Evolutionary conservation across 805 yeast species (phyloP).

Genomic region (Sugiyamaella valdiviana): DNA sequence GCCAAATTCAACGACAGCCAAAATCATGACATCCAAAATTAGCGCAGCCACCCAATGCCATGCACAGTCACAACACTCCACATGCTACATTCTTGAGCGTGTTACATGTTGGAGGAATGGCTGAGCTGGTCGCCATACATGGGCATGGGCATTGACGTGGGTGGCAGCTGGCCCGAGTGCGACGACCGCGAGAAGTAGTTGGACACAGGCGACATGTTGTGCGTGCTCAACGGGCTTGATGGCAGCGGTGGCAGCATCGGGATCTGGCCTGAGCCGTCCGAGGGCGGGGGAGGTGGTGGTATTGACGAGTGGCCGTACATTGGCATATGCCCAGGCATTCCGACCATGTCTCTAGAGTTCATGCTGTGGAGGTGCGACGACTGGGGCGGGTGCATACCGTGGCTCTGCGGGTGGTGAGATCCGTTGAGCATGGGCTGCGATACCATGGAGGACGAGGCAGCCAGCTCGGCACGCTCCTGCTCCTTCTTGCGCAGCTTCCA

Average conservation of each 20-base stretch:
- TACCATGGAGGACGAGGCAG: background rate
- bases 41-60: background rate
- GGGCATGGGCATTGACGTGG: background rate
- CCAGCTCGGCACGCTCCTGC: slow-evolving; percentile 16
- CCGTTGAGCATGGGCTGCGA: background rate
- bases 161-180: background rate
- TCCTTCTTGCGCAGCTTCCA: slow-evolving; percentile 38
- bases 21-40: background rate
- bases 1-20: background rate
- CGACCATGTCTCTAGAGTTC: background rate
- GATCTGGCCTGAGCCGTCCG: too few species aligned
- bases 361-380: background rate
- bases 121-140: background rate
- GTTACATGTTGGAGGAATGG: background rate
- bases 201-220: background rate
- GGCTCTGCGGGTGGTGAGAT: slow-evolving; percentile 6
- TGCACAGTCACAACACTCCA: too few species aligned
- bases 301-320: background rate
- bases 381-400: background rate
- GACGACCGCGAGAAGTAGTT: slow-evolving; percentile 2
- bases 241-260: slow-evolving; percentile 5
- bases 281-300: background rate
- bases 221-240: background rate
- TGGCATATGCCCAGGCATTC: background rate
- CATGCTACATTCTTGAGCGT: too few species aligned